phyloP scores from a whole-genome alignment of 2,329 filamentous ascomycete species.

The Talaromyces islandicus region DNA sequence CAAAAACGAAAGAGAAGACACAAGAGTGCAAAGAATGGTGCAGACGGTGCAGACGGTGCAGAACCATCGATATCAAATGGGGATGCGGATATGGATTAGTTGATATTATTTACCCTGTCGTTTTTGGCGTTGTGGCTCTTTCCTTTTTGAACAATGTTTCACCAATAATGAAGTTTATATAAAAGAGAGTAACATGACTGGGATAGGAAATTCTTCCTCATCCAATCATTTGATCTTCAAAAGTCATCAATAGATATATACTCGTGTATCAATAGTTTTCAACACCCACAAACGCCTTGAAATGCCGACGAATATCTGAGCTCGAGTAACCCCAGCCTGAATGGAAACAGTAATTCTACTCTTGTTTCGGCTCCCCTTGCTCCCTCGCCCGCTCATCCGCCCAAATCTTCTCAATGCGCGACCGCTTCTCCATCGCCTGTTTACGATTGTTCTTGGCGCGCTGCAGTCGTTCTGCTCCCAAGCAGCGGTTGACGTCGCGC shows the following conservation, averaged over 20 bases:
- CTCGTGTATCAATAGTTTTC: neutral
- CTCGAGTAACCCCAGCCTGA: neutral
- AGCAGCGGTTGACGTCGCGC: constrained; percentile 73
- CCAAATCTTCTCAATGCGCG: constrained; percentile 72
- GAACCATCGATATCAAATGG: neutral
- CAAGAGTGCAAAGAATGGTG: constrained; percentile 20
- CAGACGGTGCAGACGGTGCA: constrained; percentile 16
- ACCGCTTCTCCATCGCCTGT: constrained; percentile 61
- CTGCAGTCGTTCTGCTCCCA: constrained; percentile 73
- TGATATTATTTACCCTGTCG: neutral
- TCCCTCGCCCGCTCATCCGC: constrained; percentile 48
- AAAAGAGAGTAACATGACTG: neutral
- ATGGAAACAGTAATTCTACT: neutral
- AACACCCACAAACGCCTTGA: neutral
- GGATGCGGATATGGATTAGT: neutral
- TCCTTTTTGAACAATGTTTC: neutral
- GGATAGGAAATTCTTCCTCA: neutral
- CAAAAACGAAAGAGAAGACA: constrained; percentile 31
- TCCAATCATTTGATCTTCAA: neutral
- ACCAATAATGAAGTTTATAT: neutral
- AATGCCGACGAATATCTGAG: neutral
- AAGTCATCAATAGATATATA: neutral
- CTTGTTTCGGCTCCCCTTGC: constrained; percentile 7
- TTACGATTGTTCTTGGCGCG: constrained; percentile 72
- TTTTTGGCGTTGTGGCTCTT: neutral